These are phyloP conservation scores for Phytophthora gonapodyides DNA, from an alignment of 352 stramenopile genomes.

Conservation along the genomic window DNA sequence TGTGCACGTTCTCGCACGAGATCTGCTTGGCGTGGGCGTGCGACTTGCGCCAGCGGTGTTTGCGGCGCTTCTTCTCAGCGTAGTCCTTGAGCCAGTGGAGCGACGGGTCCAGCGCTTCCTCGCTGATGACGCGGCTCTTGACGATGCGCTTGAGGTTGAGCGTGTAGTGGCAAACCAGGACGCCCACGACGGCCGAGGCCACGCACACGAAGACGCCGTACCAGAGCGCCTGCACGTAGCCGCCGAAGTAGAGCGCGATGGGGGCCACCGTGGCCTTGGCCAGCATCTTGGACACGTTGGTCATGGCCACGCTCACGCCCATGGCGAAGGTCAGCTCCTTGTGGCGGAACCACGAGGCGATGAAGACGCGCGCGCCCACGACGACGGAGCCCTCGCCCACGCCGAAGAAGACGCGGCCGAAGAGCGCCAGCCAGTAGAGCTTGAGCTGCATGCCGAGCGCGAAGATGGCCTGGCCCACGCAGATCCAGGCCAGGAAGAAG, in stretches of 20 bases:
- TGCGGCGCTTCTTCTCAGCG: slow-evolving; percentile 65
- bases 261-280: slow-evolving; percentile 88
- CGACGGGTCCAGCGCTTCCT: slow-evolving; percentile 55
- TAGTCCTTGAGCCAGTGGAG: slow-evolving; percentile 78
- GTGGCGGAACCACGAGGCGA: slow-evolving; percentile 84
- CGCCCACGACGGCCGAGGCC: slow-evolving; percentile 51
- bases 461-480: slow-evolving; percentile 81
- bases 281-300: slow-evolving; percentile 93
- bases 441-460: slow-evolving; percentile 72
- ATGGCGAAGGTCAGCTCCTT: slow-evolving; percentile 89
- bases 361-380: slow-evolving; percentile 78
- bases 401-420: slow-evolving; percentile 83
- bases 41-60: slow-evolving; percentile 45
- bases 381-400: slow-evolving; percentile 83
- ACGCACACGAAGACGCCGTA: slow-evolving; percentile 73
- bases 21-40: slow-evolving; percentile 43
- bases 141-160: slow-evolving; percentile 65
- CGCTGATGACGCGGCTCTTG: slow-evolving; percentile 56
- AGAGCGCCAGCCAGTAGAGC: slow-evolving; percentile 79
- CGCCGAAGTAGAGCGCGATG: slow-evolving; percentile 82
- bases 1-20: slow-evolving; percentile 66
- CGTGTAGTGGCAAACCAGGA: slow-evolving; percentile 68
- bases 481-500: slow-evolving; percentile 87
- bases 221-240: slow-evolving; percentile 87
- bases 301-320: slow-evolving; percentile 87